Base-by-base conservation (phyloP, 306 rosid genomes). In the Gastrolobium villosum region DNA sequence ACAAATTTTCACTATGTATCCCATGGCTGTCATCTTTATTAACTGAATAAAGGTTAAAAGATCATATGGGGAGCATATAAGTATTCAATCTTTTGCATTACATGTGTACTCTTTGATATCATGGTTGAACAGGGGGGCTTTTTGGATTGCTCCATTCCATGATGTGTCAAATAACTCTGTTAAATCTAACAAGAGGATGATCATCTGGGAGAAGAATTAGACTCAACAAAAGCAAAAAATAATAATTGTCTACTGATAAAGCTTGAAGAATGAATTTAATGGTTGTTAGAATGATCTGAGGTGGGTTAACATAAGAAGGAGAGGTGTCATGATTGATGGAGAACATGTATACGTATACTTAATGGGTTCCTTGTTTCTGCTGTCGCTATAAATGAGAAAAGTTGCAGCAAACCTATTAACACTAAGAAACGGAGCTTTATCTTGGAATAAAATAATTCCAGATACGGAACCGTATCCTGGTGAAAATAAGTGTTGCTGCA, bases 21-120 rank as follows among this genome's bases (percentile, higher is more conserved):
- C 44, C 2, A 59, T 56, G 70, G n/a, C 7, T 56, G 32, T 55
- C 11, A 54, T 41, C 9, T 44, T 48, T 56, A 44, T 37, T 64
- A 26, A 5, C 53, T 10, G 3, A 62, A 35, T 4, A 3, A 63
- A 28, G 10, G 39, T 20, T 39, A 40, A 43, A 15, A 31, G 34
- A 2, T 63, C 49, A 6, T 5, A 20, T 26, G 6, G 9, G 4
- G 10, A 41, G 66, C 55, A 14, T 26, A 3, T 13, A 20, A 76
- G 10, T 13, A 65, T 76, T 15, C 45, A 34, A 44, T 41, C 30
- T 67, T 63, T 49, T 31, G 4, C n/a, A 76, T 64, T 4, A 10
- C n/a, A 56, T 5, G 15, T 56, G 31, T 77, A 35, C 10, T 11
- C 50, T 55, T 59, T 30, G 26, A 32, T 46, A 40, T 56, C 78